Conservation (phyloP, 768 basidiomycete genomes). For the Pleurotus tuber-regium region DNA sequence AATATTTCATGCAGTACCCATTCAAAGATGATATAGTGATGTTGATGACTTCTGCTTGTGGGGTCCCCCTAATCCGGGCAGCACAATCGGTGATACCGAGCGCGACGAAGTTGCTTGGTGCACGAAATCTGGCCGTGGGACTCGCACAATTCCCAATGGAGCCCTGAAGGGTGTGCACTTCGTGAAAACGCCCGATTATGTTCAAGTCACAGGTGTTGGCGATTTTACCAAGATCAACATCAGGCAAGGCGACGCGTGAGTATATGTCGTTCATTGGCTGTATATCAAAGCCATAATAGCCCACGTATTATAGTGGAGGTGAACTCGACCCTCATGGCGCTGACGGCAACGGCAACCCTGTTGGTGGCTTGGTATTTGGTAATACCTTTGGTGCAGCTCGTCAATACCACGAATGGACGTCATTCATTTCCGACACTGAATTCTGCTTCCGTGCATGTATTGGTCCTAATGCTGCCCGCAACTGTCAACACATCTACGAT, state of each 20-base stretch:
- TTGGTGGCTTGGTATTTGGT: constrained; percentile 16
- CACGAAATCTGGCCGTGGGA: constrained; percentile 30
- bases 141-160: constrained; percentile 44
- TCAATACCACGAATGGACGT: constrained; percentile 83
- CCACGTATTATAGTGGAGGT: not conserved
- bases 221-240: constrained; percentile 61
- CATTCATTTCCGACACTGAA: constrained; percentile 65
- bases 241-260: constrained; percentile 39
- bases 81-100: constrained; percentile 13
- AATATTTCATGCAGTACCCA: too few relatives aligned
- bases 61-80: constrained; percentile 11
- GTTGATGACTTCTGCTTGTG: constrained; percentile 15
- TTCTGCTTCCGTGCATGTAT: constrained; percentile 81
- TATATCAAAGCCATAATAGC: not conserved
- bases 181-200: constrained; percentile 57
- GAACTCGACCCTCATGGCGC: constrained; percentile 59
- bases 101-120: constrained; percentile 13
- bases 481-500: constrained; percentile 81
- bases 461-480: constrained; percentile 52
- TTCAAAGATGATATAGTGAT: too few relatives aligned
- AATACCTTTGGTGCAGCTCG: constrained; percentile 32
- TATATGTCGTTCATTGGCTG: constrained; percentile 12
- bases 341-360: constrained; percentile 29
- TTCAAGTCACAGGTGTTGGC: constrained; percentile 59
- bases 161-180: constrained; percentile 28